A percentile compares a stretch with the other conserved stretches of the same genome.
Conservation (phyloP, 2,329 filamentous ascomycete genomes). For the Ophiocordyceps australis region DNA sequence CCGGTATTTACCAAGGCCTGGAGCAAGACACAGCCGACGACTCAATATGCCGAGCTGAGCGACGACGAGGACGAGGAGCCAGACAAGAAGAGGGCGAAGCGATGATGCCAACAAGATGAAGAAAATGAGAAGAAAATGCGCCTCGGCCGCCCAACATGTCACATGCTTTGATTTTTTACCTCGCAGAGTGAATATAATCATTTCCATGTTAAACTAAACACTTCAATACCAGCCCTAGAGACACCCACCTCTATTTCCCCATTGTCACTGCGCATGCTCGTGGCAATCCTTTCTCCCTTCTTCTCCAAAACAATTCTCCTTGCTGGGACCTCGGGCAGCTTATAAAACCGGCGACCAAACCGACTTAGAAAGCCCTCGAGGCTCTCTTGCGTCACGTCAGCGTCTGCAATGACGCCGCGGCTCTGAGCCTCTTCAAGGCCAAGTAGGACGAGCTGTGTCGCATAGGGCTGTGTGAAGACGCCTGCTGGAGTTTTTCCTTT, state of each 20-base stretch:
- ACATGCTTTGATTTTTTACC: no score
- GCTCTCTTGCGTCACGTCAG: conserved; percentile 33
- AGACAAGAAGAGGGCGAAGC: conserved; percentile 45
- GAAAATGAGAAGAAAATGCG: no score
- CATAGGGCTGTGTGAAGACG: conserved; percentile 64
- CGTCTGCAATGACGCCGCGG: conserved; percentile 29
- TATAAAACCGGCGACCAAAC: conserved; percentile 37
- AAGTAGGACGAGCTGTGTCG: conserved; percentile 42
- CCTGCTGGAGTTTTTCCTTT: conserved; percentile 45
- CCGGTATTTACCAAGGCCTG: conserved; percentile 90
- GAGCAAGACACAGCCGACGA: conserved; percentile 79
- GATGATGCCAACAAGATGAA: no score
- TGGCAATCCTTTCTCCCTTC: no score
- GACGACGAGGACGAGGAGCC: conserved; percentile 61
- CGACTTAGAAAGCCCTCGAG: conserved; percentile 35
- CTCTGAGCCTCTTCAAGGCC: conserved; percentile 43
- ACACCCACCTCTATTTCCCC: no score
- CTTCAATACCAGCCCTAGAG: no score
- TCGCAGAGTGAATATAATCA: no score
- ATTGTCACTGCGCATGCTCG: no score
- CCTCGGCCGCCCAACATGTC: no score
- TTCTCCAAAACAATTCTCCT: no score
- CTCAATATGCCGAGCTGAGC: conserved; percentile 77
- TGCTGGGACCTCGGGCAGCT: no score
- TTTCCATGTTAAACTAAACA: no score